phyloP scores from a whole-genome alignment of 768 basidiomycete species.

The Rhodotorula sphaerocarpa region DNA sequence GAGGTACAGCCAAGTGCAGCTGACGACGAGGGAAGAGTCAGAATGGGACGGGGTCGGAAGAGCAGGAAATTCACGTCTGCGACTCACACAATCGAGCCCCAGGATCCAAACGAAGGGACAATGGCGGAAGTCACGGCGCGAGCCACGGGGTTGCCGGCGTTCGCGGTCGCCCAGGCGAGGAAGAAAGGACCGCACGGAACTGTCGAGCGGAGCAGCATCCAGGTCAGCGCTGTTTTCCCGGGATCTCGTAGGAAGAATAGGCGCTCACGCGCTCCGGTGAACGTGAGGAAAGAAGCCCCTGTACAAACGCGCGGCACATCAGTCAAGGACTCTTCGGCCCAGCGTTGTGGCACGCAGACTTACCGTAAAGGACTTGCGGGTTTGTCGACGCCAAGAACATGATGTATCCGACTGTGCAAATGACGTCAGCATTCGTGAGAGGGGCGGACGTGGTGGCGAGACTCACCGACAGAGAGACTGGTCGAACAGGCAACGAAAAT shows the following conservation, averaged over 20 bases:
- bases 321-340: no score
- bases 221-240: no score
- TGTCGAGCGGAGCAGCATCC: no score
- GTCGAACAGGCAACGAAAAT: constrained; percentile 36
- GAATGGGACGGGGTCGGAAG: not conserved
- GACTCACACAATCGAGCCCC: constrained; percentile 19
- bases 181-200: constrained; percentile 30
- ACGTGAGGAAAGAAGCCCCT: constrained; percentile 35
- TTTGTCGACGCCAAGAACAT: constrained; percentile 19
- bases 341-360: no score
- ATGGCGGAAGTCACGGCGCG: constrained; percentile 26
- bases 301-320: no score
- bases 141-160: constrained; percentile 9
- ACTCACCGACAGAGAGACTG: constrained; percentile 14
- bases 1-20: constrained; percentile 26
- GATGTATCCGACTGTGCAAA: constrained; percentile 23
- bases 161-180: constrained; percentile 29
- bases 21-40: constrained; percentile 1
- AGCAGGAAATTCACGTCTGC: no score
- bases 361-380: constrained; percentile 25
- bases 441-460: not conserved
- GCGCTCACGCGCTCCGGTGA: constrained; percentile 22
- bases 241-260: no score
- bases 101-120: constrained; percentile 11
- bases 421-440: no score